Base-by-base conservation (phyloP, 2,329 filamentous ascomycete genomes). In the Aspergillus sp. region DNA sequence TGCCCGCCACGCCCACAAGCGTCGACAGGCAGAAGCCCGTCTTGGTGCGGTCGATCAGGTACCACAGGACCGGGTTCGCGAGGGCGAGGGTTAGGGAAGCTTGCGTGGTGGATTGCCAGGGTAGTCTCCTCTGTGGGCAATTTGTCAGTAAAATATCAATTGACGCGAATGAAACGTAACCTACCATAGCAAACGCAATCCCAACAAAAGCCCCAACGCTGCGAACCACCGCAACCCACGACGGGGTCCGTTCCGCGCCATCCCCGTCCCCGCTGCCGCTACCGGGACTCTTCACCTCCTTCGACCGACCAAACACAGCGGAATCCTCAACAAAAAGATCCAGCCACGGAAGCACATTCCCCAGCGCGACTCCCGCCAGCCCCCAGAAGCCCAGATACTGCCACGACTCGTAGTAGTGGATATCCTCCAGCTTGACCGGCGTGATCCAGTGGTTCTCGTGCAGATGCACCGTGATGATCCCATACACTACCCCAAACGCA, bases 41-140 rank as follows among this genome's bases (percentile, higher is more conserved):
- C 45, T 78, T 79, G 29, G 86, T 91, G 31, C 89, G 83, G 61
- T 98, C 91, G 52, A 98, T 82, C 15, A 96, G 70, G 61, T 93
- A 98, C 91, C 91, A 98, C 12, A 98, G 67, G 7, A 91, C 82
- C 1, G 91, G 89, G 55, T 96, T 96, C 13, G 82, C 85, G 38
- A 96, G 75, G 14, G 86, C 84, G 30, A 98, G 77, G 1, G 88
- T 91, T 15, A 93, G 61, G 1, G 88, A 93, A 13, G 93, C 78
- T 60, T 98, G 91, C n/a, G 94, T 75, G 1, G 86, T 91, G 6
- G 88, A 95, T 48, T 88, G 75, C 91, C 91, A 98, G 1, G 86
- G 83, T 7, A 95, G 74, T 58, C 83, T 85, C 43, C 91, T 80
- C 85, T 93, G 48, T 29, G 29, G 29, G 28, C 19, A 15, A 32